Evolutionary conservation across 805 yeast species (phyloP).

Genomic region (Pichia membranifaciens): DNA sequence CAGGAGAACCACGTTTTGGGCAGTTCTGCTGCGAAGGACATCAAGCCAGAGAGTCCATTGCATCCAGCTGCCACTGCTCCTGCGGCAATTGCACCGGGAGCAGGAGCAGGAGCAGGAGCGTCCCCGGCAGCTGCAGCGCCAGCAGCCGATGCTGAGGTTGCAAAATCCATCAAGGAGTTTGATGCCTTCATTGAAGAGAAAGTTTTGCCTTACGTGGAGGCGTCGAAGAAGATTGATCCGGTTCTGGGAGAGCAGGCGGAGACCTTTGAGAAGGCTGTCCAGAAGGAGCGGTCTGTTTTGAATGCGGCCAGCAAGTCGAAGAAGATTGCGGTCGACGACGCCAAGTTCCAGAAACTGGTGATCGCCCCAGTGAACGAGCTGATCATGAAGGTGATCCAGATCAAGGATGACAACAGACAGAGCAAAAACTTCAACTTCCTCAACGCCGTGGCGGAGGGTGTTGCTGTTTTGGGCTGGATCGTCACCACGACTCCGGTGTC

Average conservation of each 20-base stretch:
- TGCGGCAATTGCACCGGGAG: slow-evolving; percentile 3
- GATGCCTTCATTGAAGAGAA: slow-evolving; percentile 45
- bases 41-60: slow-evolving; percentile 4
- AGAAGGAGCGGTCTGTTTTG: slow-evolving; percentile 54
- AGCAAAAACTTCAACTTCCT: slow-evolving; percentile 64
- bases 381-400: slow-evolving; percentile 49
- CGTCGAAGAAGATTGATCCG: slow-evolving; percentile 50
- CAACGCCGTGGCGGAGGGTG: slow-evolving; percentile 82
- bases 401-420: slow-evolving; percentile 72
- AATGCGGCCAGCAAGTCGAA: slow-evolving; percentile 51
- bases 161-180: slow-evolving; percentile 47
- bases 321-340: slow-evolving; percentile 57
- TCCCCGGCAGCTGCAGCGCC: slow-evolving; percentile 14
- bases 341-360: slow-evolving; percentile 44
- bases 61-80: slow-evolving; percentile 15
- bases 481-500: slow-evolving; percentile 70
- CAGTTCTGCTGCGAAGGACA: not conserved
- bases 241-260: slow-evolving; percentile 52
- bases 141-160: slow-evolving; percentile 21
- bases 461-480: slow-evolving; percentile 89
- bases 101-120: slow-evolving; percentile 8
- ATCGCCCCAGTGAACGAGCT: slow-evolving; percentile 62
- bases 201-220: slow-evolving; percentile 54
- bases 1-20: slow-evolving; percentile 50
- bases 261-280: slow-evolving; percentile 47